phyloP scores from a whole-genome alignment of 108 stramenopile species.

The Skeletonema menzelii region DNA sequence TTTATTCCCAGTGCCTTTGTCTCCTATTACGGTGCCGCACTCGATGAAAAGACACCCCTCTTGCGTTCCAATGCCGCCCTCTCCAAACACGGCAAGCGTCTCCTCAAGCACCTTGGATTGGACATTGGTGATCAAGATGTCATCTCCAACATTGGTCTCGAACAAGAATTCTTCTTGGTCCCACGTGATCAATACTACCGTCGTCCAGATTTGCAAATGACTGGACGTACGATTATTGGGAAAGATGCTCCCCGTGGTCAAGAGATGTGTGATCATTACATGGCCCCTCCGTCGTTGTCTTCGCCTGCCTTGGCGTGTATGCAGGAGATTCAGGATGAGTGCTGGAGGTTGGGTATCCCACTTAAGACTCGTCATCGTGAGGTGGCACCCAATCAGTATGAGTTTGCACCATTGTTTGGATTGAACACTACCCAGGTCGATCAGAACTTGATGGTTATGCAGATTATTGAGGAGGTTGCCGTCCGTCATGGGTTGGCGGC shows the following conservation, averaged over 20 bases:
- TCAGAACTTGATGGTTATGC: constrained; percentile 96
- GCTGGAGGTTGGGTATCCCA: constrained; percentile 87
- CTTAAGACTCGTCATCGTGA: constrained; percentile 94
- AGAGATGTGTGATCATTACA: constrained; percentile 96
- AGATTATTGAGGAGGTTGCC: constrained; percentile 94
- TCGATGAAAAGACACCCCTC: constrained; percentile 97
- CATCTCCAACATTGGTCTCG: constrained; percentile 91
- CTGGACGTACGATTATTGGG: constrained; percentile 94
- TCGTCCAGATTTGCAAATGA: constrained; percentile 90
- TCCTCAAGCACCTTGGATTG: constrained; percentile 77
- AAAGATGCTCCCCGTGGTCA: constrained; percentile 92
- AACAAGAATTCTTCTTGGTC: constrained; percentile 97
- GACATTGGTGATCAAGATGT: constrained; percentile 63
- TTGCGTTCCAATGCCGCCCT: constrained; percentile 89
- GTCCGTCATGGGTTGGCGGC: constrained; percentile 90
- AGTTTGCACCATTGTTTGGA: constrained; percentile 92
- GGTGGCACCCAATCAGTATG: constrained; percentile 96
- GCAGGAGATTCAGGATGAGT: constrained; percentile 94
- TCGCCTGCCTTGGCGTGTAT: constrained; percentile 88
- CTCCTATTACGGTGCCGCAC: constrained; percentile 90
- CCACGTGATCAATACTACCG: constrained; percentile 90
- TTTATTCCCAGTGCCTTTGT: constrained; percentile 94
- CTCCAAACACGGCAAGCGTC: constrained; percentile 80
- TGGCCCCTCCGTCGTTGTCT: constrained; percentile 82
- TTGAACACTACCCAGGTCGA: constrained; percentile 91